Base-by-base conservation (phyloP, 768 basidiomycete genomes). In the Mycena latifolia region DNA sequence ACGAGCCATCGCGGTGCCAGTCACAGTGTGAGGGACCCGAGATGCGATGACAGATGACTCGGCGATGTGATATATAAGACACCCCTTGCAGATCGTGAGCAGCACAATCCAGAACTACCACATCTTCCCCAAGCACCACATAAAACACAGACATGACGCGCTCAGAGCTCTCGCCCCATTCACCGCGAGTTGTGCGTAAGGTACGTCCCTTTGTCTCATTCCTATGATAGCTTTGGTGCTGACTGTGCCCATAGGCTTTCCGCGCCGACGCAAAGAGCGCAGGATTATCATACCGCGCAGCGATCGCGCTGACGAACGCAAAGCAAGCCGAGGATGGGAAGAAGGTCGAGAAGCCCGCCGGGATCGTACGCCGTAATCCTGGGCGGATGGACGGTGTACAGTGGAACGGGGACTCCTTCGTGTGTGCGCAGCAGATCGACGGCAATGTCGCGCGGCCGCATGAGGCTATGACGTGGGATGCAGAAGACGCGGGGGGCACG, bases 351-450 rank as follows among this genome's bases (percentile, higher is more conserved):
- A 48, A 43, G 18, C 64, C 61, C 2, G 37, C 43, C 25, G 66
- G 66, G 0, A 33, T 66, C 10, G 17, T 54, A 9, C 71, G 74
- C 29, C 69, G 70, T 3, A 75, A 71, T 55, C 68, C 64, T 5
- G 73, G 71, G n/a, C 65, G 73, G 24, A 72, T 74, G 71, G 73
- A 73, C 43, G 76, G 70, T 47, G 58, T 61, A 15, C 66, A 54
- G 29, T 77, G 73, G 75, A 73, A 72, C 39, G 71, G 72, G 37
- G 71, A 73, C 45, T 59, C 71, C 15, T 69, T 76, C 47, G 53
- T 75, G 46, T 74, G 72, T 54, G 55, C 63, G 1, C 29, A 50
- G 0, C 51, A 70, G 24, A 67, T 77, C 12, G 77, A 76, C 28
- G 76, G 75, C 22, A 73, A 71, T 5, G 69, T 41, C 12, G 35